Percentiles rank a stretch among this genome's conserved stretches.
phyloP scores from a whole-genome alignment of 2,329 filamentous ascomycete species.

The Dothideomycetes sp. region DNA sequence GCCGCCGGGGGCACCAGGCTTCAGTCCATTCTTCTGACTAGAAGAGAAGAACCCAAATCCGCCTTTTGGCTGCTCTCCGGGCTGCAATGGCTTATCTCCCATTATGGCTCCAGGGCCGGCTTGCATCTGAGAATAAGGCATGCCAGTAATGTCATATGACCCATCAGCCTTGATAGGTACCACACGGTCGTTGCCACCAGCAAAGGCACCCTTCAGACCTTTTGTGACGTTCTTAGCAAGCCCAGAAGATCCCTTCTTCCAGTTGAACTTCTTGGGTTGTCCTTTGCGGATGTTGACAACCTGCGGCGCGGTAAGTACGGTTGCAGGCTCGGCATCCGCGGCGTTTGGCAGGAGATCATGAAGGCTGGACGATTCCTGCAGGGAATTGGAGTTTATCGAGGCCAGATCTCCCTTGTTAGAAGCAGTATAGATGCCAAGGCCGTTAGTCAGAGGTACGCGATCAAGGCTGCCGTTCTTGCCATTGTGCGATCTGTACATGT shows the following conservation, averaged over 20 bases:
- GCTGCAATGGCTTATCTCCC: slow-evolving; percentile 9
- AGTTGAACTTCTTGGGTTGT: slow-evolving; percentile 93
- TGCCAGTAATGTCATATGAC: slow-evolving; percentile 24
- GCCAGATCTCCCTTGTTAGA: slow-evolving; percentile 36
- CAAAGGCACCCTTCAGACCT: slow-evolving; percentile 85
- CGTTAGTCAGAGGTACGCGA: slow-evolving; percentile 37
- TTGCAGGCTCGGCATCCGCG: slow-evolving; percentile 55
- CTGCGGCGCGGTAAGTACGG: slow-evolving; percentile 65
- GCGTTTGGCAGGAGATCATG: slow-evolving; percentile 27
- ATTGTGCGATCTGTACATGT: slow-evolving; percentile 70
- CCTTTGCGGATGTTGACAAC: slow-evolving; percentile 92
- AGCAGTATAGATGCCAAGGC: slow-evolving; percentile 53
- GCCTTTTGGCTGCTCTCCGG: slow-evolving; percentile 15
- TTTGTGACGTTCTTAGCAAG: slow-evolving; percentile 92
- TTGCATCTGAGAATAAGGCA: slow-evolving; percentile 23
- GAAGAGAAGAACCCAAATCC: slow-evolving; percentile 27
- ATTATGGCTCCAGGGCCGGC: slow-evolving; percentile 20
- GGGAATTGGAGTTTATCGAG: slow-evolving; percentile 7
- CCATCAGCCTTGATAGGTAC: slow-evolving; percentile 18
- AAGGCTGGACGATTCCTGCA: slow-evolving; percentile 12
- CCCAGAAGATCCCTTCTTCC: slow-evolving; percentile 93
- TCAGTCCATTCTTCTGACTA: slow-evolving; percentile 27
- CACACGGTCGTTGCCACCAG: slow-evolving; percentile 29
- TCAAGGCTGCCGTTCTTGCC: slow-evolving; percentile 21
- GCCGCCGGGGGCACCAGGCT: slow-evolving; percentile 24